Conservation (phyloP, 352 stramenopile genomes). For the Pythium scleroteichum region DNA sequence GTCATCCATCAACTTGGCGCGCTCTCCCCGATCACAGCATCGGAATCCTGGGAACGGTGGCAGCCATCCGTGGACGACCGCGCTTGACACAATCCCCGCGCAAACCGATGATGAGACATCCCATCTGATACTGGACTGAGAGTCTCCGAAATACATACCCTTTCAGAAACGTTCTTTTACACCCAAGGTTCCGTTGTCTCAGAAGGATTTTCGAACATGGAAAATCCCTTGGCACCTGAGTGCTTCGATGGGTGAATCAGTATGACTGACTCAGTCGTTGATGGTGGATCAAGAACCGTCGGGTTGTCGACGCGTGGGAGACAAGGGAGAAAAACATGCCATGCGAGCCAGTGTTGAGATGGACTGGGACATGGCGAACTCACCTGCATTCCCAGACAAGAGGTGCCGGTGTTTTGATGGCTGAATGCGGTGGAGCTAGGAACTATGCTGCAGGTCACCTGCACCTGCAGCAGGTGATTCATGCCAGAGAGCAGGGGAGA, state of each 20-base stretch:
- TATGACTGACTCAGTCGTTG: no score
- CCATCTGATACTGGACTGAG: constrained; percentile 3
- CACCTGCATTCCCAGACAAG: background rate
- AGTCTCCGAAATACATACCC: constrained; percentile 11
- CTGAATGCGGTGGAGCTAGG: background rate
- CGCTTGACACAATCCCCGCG: background rate
- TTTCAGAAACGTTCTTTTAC: background rate
- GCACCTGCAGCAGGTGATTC: no score
- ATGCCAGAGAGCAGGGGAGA: background rate
- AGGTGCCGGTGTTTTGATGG: background rate
- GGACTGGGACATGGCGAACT: background rate
- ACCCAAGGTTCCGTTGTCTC: no score
- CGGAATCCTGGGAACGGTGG: background rate
- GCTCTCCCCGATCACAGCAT: no score
- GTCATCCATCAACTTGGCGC: constrained; percentile 1
- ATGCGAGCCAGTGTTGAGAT: background rate
- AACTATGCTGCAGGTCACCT: no score
- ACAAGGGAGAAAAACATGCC: background rate
- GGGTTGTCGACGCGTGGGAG: no score
- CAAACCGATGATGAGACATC: constrained; percentile 21
- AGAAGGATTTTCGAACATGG: no score
- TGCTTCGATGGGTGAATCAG: no score
- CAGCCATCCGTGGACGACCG: background rate
- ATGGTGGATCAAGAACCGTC: no score
- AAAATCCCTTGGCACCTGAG: no score